Evolutionary conservation across 2,329 filamentous ascomycete genomes (phyloP).

Genomic region (Fusarium tanahbumbuense): DNA sequence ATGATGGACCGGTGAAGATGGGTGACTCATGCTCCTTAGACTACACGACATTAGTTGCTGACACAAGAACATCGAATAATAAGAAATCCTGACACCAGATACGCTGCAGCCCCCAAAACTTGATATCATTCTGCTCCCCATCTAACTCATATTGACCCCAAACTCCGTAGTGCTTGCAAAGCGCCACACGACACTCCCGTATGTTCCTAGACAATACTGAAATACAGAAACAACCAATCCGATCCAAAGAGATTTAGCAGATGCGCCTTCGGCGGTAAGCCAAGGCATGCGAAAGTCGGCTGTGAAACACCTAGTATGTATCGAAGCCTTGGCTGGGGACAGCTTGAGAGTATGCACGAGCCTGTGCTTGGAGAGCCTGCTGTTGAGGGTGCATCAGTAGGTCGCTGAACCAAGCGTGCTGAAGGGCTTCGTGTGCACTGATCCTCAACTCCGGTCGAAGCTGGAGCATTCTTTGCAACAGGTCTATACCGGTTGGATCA

Average conservation of each 20-base stretch:
- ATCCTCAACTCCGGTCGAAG: conserved; percentile 91
- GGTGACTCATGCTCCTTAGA: conserved; percentile 12
- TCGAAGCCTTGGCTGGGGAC: conserved; percentile 55
- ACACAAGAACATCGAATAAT: conserved; percentile 10
- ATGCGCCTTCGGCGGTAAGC: not conserved
- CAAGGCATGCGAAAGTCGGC: conserved; percentile 12
- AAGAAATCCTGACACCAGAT: conserved; percentile 13
- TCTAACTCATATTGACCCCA: conserved; percentile 41
- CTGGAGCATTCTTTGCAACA: conserved; percentile 92
- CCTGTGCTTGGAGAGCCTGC: conserved; percentile 57
- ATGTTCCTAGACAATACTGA: conserved; percentile 7
- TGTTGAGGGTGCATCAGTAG: conserved; percentile 67
- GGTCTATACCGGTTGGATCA: conserved; percentile 85
- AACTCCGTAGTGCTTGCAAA: conserved; percentile 42
- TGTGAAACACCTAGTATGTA: conserved; percentile 47
- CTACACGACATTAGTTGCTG: conserved; percentile 34
- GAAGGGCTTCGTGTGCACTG: conserved; percentile 85
- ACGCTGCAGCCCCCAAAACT: conserved; percentile 26
- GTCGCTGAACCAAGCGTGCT: conserved; percentile 93
- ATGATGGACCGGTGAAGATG: conserved; percentile 15
- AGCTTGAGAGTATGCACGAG: conserved; percentile 54
- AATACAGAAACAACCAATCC: conserved; percentile 15
- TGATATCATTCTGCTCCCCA: conserved; percentile 31
- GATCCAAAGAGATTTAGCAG: conserved; percentile 10
- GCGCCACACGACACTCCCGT: conserved; percentile 23